Evolutionary conservation across 2,329 filamentous ascomycete genomes (phyloP), one percentile per base, ranked within the genome.

Genomic region (Fusarium burgessii): DNA sequence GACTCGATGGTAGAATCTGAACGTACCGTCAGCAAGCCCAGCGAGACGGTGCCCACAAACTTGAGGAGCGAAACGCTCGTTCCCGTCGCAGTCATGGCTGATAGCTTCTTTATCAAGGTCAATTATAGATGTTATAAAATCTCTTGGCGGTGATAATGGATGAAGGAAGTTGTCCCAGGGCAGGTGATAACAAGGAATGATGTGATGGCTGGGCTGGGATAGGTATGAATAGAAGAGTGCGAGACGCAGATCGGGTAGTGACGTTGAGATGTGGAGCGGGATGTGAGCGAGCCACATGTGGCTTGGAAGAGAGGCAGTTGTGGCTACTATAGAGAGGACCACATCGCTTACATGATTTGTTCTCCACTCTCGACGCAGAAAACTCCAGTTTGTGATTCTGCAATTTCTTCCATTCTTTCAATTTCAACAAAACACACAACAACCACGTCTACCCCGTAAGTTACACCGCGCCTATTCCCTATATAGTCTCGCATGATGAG

Each of bases 11-110:
- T 36, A 25, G 35, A 45, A 38, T 32, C 18, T 60, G 38, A 49
- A 85, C 92, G 77, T 88, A 97, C 94, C 65, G 94, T 97, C 80
- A 97, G 84, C 62, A 98, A 87, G 70, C 95, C 95, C 62, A 98
- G 87, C 76, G 92, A 95, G 73, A 97, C 89, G 55, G 94, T 97
- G 78, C 95, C 95, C 74, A 98, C 92, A 80, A 98, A 97, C 84
- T 98, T 98, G 84, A 93, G 90, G 80, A 92, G 84, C 60, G 93
- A 91, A 78, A 97, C 86, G 78, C 90, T 89, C 77, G 87, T 90
- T 76, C 90, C 89, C 76, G 87, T 90, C 76, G 88, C 89, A 75
- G 89, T 86, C 89, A 94, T 92, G 81, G 79, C 74, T 61, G 11
- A 59, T 54, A 10, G 35, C 10, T 38, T 62, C 25, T 50, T 58